phyloP scores from a whole-genome alignment of 2,329 filamentous ascomycete genomes.

The Aspergillus tanneri region DNA sequence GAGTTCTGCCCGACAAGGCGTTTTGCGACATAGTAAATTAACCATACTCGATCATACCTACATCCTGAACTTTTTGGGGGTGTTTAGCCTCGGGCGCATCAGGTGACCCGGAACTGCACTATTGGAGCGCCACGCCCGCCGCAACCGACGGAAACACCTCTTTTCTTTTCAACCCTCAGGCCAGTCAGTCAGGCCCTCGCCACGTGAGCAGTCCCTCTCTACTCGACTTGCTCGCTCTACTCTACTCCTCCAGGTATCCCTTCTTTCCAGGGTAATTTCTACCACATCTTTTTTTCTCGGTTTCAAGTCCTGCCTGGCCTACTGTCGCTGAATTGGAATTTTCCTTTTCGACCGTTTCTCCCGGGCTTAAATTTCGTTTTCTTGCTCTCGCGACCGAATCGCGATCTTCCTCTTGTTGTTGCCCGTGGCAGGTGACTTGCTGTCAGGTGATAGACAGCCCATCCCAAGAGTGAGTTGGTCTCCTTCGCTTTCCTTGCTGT shows the following conservation, averaged over 20 bases:
- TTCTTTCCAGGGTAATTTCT: conserved; percentile 29
- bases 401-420: conserved; percentile 37
- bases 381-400: conserved; percentile 24
- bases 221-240: conserved; percentile 24
- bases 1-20: no score
- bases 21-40: no score
- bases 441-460: conserved; percentile 44
- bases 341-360: conserved; percentile 16
- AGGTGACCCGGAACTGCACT: conserved; percentile 19
- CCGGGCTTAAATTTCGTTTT: conserved; percentile 19
- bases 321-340: conserved; percentile 10
- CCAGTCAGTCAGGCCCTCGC: conserved; percentile 27
- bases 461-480: conserved; percentile 37
- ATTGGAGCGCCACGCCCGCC: conserved; percentile 23
- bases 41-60: no score
- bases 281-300: conserved; percentile 22
- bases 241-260: conserved; percentile 29
- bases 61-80: no score
- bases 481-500: conserved; percentile 19
- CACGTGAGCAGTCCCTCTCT: conserved; percentile 44
- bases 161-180: conserved; percentile 16
- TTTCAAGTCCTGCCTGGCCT: conserved; percentile 18
- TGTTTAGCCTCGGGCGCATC: neutral
- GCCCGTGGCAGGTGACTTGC: conserved; percentile 45
- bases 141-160: conserved; percentile 22